Conservation (phyloP, 139 green algal species). For the Mychonastes homosphaera region DNA sequence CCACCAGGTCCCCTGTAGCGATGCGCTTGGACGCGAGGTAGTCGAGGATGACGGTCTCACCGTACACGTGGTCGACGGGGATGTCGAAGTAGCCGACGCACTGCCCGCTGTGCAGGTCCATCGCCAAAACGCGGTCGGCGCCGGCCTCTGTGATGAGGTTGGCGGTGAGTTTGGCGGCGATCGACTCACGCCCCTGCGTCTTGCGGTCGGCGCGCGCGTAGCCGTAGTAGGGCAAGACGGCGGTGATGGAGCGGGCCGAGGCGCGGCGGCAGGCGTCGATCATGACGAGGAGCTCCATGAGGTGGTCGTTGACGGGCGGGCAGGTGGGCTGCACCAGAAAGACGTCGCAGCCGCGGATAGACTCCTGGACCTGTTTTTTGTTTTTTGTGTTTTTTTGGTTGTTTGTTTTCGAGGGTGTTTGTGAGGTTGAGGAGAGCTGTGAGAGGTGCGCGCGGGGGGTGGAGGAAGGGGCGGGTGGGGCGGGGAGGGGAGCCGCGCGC, state of each 20-base stretch:
- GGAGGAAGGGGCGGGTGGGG: no score
- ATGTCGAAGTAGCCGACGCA: constrained; percentile 99
- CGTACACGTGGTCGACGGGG: constrained; percentile 94
- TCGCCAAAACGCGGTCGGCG: constrained; percentile 81
- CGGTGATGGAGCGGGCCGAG: constrained; percentile 89
- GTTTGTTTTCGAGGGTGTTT: neutral
- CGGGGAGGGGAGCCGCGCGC: no score
- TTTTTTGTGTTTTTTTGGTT: neutral
- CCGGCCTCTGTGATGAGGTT: constrained; percentile 98
- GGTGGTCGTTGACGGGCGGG: constrained; percentile 90
- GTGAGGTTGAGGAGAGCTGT: neutral
- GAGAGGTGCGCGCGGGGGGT: neutral
- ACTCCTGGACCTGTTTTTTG: constrained; percentile 42
- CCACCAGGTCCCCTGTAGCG: constrained; percentile 80
- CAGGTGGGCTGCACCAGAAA: constrained; percentile 96
- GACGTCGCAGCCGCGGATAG: constrained; percentile 95
- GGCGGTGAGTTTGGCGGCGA: constrained; percentile 95
- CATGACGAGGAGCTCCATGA: constrained; percentile 98
- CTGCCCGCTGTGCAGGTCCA: constrained; percentile 94
- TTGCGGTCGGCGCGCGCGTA: constrained; percentile 95
- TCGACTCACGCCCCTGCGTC: constrained; percentile 85
- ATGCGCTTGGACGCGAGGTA: constrained; percentile 97
- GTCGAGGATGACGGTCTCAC: constrained; percentile 87
- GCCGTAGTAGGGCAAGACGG: constrained; percentile 88
- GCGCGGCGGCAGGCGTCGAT: constrained; percentile 80